phyloP scores from a whole-genome alignment of 225 moss, liverwort and hornwort genomes.

The Polytrichum commune region DNA sequence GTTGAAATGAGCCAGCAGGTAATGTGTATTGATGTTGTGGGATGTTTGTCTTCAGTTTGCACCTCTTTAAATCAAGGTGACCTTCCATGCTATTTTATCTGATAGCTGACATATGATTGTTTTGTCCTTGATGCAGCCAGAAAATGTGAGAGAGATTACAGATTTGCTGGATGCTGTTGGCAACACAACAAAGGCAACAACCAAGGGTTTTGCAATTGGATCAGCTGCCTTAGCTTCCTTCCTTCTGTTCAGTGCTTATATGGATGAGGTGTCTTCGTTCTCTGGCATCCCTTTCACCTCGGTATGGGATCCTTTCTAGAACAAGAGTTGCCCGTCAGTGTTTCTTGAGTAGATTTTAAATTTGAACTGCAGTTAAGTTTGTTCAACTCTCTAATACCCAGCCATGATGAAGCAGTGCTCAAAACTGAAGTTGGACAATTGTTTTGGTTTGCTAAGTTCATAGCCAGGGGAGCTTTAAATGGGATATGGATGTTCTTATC shows the following conservation, averaged over 20 bases:
- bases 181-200: conserved; percentile 98
- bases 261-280: conserved; percentile 98
- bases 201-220: conserved; percentile 99
- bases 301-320: conserved; percentile 36
- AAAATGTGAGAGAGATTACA: conserved; percentile 94
- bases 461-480: too few relatives aligned
- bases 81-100: too few relatives aligned
- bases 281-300: conserved; percentile 82
- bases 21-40: not conserved
- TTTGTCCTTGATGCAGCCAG: conserved; percentile 55
- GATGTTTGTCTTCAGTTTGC: not conserved
- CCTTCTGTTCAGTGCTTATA: conserved; percentile 97
- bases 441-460: too few relatives aligned
- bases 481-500: too few relatives aligned
- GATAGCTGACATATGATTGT: too few relatives aligned
- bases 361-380: too few relatives aligned
- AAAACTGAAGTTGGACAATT: too few relatives aligned
- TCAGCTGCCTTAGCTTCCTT: conserved; percentile 97
- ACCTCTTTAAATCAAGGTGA: not conserved
- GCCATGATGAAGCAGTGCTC: too few relatives aligned
- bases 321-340: not conserved
- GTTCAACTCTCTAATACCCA: too few relatives aligned
- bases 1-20: conserved; percentile 99
- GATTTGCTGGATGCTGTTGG: conserved; percentile 97
- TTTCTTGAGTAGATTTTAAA: too few relatives aligned